These are phyloP conservation scores for Nissolia schottii DNA, from an alignment of 306 rosid species.

Conservation along the genomic window DNA sequence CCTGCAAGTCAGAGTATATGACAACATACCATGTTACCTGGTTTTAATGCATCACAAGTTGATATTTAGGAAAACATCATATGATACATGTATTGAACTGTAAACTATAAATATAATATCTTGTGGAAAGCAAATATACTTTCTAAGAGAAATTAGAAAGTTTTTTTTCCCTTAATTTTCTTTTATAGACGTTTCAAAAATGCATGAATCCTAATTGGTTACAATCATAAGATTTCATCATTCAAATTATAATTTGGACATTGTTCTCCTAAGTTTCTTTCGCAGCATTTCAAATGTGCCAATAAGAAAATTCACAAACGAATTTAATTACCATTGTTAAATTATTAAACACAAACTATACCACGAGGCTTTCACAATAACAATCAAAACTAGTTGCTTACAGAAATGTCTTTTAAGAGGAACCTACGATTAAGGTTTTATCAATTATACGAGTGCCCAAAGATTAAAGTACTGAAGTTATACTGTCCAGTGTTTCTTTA, in stretches of 20 bases:
- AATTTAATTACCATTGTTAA: not conserved
- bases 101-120: constrained; percentile 1
- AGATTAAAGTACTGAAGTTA: not conserved
- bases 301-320: not conserved
- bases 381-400: not conserved
- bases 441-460: not conserved
- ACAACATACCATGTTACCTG: constrained; percentile 8
- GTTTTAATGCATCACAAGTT: not conserved
- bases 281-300: not conserved
- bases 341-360: not conserved
- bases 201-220: not conserved
- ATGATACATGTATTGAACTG: not conserved
- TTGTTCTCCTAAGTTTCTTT: constrained; percentile 6
- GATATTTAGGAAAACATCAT: not conserved
- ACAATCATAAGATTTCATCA: not conserved
- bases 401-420: not conserved
- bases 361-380: not conserved
- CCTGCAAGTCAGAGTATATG: constrained; percentile 44
- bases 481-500: not conserved
- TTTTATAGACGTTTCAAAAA: not conserved
- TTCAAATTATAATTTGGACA: constrained; percentile 8
- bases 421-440: not conserved
- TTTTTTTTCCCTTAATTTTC: not conserved
- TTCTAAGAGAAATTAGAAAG: not conserved
- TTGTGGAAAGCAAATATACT: not conserved